These are phyloP conservation scores for Hypsizygus ulmarius DNA, from an alignment of 1,284 basidiomycete species.

Conservation along the genomic window DNA sequence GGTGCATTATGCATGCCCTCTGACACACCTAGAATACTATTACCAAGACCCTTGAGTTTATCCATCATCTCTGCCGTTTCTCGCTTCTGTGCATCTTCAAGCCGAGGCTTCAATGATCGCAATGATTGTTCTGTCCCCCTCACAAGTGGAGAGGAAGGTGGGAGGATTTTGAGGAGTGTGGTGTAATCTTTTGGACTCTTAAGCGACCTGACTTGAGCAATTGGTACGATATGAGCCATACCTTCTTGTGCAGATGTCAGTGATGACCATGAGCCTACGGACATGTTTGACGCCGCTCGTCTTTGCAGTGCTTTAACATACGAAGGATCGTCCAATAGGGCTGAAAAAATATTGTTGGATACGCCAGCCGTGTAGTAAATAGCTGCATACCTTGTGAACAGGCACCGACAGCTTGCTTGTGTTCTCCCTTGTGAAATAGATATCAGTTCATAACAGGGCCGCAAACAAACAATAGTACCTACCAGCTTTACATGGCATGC, in stretches of 20 bases:
- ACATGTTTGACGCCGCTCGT: constrained; percentile 82
- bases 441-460: constrained; percentile 4
- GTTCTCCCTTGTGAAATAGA: constrained; percentile 52
- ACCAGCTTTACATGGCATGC: constrained; percentile 80
- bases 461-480: constrained; percentile 22
- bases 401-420: constrained; percentile 72
- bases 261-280: constrained; percentile 79
- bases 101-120: constrained; percentile 56
- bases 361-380: not conserved
- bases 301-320: constrained; percentile 90
- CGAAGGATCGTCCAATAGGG: constrained; percentile 77
- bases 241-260: constrained; percentile 84
- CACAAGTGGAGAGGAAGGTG: constrained; percentile 51
- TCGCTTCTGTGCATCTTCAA: constrained; percentile 75
- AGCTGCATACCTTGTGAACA: constrained; percentile 64
- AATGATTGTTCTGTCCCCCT: constrained; percentile 51
- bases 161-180: constrained; percentile 61
- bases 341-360: constrained; percentile 38
- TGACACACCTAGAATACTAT: constrained; percentile 78
- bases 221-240: constrained; percentile 26
- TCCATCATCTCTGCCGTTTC: constrained; percentile 92
- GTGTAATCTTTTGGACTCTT: constrained; percentile 69
- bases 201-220: constrained; percentile 6
- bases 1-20: not conserved
- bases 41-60: constrained; percentile 92